Percentiles rank a stretch among this genome's conserved stretches.
Evolutionary conservation across 805 yeast species (phyloP).

Genomic region (Saccharomyces mikatae): DNA sequence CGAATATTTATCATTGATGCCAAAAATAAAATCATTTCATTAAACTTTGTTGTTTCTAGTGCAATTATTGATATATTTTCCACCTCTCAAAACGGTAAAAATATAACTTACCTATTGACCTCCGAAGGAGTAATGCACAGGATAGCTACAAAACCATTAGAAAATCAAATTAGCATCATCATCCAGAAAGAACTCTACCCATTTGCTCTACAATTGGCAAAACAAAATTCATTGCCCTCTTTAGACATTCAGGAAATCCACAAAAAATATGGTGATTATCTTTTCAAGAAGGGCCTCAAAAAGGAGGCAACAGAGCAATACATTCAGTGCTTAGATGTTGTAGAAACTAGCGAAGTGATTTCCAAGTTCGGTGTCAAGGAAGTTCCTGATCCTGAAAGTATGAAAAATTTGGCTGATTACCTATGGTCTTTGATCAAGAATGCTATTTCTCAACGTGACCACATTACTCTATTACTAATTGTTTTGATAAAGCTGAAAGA

Average conservation of each 20-base stretch:
- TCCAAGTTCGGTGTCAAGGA: slow-evolving; percentile 67
- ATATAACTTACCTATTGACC: slow-evolving; percentile 48
- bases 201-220: slow-evolving; percentile 65
- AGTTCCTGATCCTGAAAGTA: slow-evolving; percentile 14
- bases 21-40: slow-evolving; percentile 59
- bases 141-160: slow-evolving; percentile 55
- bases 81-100: slow-evolving; percentile 35
- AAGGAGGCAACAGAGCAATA: slow-evolving; percentile 71
- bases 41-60: slow-evolving; percentile 59
- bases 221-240: slow-evolving; percentile 23
- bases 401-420: slow-evolving; percentile 53
- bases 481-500: slow-evolving; percentile 71
- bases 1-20: slow-evolving; percentile 62
- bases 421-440: slow-evolving; percentile 51
- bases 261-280: slow-evolving; percentile 60
- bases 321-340: slow-evolving; percentile 45
- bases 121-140: slow-evolving; percentile 69
- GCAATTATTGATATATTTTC: slow-evolving; percentile 51
- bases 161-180: slow-evolving; percentile 61
- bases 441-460: slow-evolving; percentile 62
- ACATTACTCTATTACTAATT: slow-evolving; percentile 69
- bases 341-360: slow-evolving; percentile 68
- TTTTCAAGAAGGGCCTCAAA: slow-evolving; percentile 57
- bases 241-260: slow-evolving; percentile 33
- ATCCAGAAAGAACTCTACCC: slow-evolving; percentile 62